Evolutionary conservation across 2,329 filamentous ascomycete genomes (phyloP), one percentile per base, ranked within the genome.

Genomic region (Alternaria panax): DNA sequence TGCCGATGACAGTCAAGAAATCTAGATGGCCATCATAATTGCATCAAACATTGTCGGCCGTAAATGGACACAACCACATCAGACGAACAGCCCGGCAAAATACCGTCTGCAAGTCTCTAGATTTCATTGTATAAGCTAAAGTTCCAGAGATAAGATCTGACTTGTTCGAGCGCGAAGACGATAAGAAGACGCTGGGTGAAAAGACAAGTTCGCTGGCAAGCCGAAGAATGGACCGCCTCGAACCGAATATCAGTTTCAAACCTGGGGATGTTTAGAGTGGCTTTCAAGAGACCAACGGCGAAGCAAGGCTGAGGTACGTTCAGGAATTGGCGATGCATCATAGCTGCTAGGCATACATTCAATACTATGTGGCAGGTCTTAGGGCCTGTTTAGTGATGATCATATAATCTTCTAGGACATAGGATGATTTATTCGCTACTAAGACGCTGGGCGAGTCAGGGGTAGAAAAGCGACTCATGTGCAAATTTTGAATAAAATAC

Each of bases 1-100:
- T 75, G 70, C 65, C 59, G 11, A 74, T 78, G 70, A 74, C 57
- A 7, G 70, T 76, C 4, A 71, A 54, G 32, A 68, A 51, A 38
- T 67, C 66, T 3, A 41, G 41, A 7, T 70, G 65, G 68, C 20
- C 40, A 5, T 62, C 55, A 42, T 66, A 46, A 38, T 54, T 12
- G 22, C 16, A 27, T 14, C 12, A 2, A 14, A 38, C 9, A 20
- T 9, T 41, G 7, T 12, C 28, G 36, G 7, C 14, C 24, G 11
- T 22, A 16, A 20, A 47, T 20, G 24, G 28, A 32, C 18, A 20
- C 34, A 50, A 16, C 5, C 30, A 34, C 16, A 5, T 7, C 12
- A 34, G 30, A 14, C 30, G 30, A 14, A 16, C 30, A 34, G 12
- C 30, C 30, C 30, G 30, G 30, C 12, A 16, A 34, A 2, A 3